Base-by-base conservation (phyloP, 371 early-diverging fungal genomes). In the Coemansia linderi region DNA sequence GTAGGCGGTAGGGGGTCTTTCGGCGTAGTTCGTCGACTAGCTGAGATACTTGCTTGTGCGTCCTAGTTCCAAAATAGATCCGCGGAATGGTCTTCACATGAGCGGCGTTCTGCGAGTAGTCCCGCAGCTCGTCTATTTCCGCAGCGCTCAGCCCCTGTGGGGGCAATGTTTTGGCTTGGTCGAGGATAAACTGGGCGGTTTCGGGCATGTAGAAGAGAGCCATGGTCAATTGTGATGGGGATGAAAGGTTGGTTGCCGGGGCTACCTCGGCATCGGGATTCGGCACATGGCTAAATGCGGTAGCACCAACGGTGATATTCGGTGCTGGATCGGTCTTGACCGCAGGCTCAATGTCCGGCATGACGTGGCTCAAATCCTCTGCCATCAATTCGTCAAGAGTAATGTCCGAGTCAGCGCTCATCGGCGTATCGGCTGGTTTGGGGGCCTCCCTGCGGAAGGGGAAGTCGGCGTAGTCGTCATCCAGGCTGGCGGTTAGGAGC, bases 11-110 rank as follows among this genome's bases (percentile, higher is more conserved):
- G 4, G 63, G 64, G 17, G 78, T 71, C 27, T 77, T 86, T 41
- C 70, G 73, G 19, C 84, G 81, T 7, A 91, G 72, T 61, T 91
- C 89, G 7, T 69, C 56, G 19, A 91, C 74, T 5, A 85, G 78
- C 73, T 91, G 91, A 36, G 86, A 72, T 6, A 92, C 81, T 67
- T 91, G 91, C 63, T 84, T 84, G 71, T 92, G 92, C 9, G 91
- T 91, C 22, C 92, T 74, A 10, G 88, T 82, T 0, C 83, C 85
- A 74, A 85, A 84, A 68, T 83, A 87, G 31, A 90, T 84, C 13
- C 54, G 43, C 15, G 83, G 82, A 33, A 17, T 39, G 19, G 27
- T 29, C 1, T 22, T 37, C 7, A 38, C 50, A 2, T 15, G 19
- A 0, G 36, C 37, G 1, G 19, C 50, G 15, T 24, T 38, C 0